Evolutionary conservation across 495 filamentous ascomycete species (phyloP), one percentile per base, ranked within the genome.

Genomic region (Wilcoxina mikolae): DNA sequence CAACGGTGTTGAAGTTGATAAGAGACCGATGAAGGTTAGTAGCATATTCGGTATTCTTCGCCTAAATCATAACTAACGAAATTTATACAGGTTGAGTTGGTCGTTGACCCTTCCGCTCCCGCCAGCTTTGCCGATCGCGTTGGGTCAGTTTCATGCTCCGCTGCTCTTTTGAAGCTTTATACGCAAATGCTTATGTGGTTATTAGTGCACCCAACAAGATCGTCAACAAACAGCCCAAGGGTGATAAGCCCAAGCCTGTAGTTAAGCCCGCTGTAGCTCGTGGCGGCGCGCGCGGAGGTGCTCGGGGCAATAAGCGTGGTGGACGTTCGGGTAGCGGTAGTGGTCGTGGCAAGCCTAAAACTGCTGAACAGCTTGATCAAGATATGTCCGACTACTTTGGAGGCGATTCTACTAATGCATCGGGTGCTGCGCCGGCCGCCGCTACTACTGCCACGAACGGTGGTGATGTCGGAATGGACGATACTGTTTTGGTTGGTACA

Each of bases 371-470:
- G 71, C 75, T 95, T 10, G 89, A 95, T 67, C 85, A 84, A 5
- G 89, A 95, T 62, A 94, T 95, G 89, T 76, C 77, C 4, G 89
- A 95, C 61, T 95, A 94, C 71, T 94, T 90, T 60, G 78, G 72
- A 3, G 64, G 69, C 23, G 67, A 62, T 56, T 52, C 53, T 12
- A 50, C 20, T 12, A 57, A 49, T 24, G 68, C 70, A 24, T 53
- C 56, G 46, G 51, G 60, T 17, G 69, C 62, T 53, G 67, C 72
- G 22, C 68, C 63, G 7, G 62, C 70, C 12, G 68, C 69, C 49
- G 68, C 59, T 27, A 64, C 62, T 54, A 73, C 72, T 39, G 72
- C 73, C 43, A 64, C 62, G 33, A 74, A 70, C 50, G 73, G 72
- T 38, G 65, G 62, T 18, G 65, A 72, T 65, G 65, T 60, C 48